Base-by-base conservation (phyloP, 1,139 yeast genomes). In the Debaryomycetaceae sp. region DNA sequence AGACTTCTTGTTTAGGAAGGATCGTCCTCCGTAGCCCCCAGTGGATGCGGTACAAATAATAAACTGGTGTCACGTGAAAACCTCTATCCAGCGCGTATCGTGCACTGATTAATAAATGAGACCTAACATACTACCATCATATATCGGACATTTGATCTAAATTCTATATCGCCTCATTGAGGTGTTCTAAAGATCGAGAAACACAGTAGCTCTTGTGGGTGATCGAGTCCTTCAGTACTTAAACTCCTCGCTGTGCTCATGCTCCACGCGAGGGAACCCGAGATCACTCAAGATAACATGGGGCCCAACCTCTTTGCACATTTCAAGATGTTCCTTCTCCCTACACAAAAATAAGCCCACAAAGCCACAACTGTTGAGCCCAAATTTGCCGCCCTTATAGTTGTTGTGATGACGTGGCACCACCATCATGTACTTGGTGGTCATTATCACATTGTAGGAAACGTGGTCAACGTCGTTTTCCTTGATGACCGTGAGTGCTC, bases 361-460 rank as follows among this genome's bases (percentile, higher is more conserved):
- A 36, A 75, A 75, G 0, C 95, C 97, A 32, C 88, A 72, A 2
- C 95, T 71, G 50, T 91, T 91, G 42, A 89, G 66, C 4, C 86
- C 84, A 23, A 83, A 47, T 25, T 58, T 55, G 4, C 24, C n/a
- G n/a, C 12, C 29, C 29, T 60, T 56, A 34, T 56, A 63, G 28
- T 50, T 52, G 3, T 64, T 63, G 8, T 31, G 31, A 2, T 80
- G 65, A 45, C 97, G 73, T 16, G 97, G 97, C n/a, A 88, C 81
- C 25, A 84, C 56, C 74, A 88, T 74, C 61, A 89, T 74, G 83
- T 91, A 89, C 33, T 77, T 70, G 34, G 78, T 76, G 24, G 95
- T 86, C 70, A 89, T 75, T 29, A 86, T 58, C 24, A 89, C 75
- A 50, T 91, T 91, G 58, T 85, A 89, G 18, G 93, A 81, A 20